Base-by-base conservation (phyloP, 768 basidiomycete genomes). In the Tylopilus rubrobrunneus region DNA sequence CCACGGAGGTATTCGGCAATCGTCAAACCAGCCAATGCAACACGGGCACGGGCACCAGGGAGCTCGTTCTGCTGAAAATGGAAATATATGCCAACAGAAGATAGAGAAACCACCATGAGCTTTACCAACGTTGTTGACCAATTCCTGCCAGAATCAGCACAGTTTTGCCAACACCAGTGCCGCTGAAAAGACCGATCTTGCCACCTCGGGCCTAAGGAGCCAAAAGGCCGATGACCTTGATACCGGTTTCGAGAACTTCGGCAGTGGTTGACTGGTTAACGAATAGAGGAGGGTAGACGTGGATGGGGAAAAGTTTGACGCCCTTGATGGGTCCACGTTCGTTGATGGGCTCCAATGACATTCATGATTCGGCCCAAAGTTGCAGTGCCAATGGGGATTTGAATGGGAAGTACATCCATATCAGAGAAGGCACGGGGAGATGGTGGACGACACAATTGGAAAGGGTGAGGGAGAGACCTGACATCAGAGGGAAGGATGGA, bases 1-100 rank as follows among this genome's bases (percentile, higher is more conserved):
- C 98, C 97, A 86, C 97, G 95, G 97, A 99, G 98, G 80, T 98
- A 99, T 78, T 99, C 97, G 61, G 97, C 97, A 65, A 98, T 98
- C 70, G 97, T 99, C 56, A 99, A 80, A 76, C 97, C 97, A 65
- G 97, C 98, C 67, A 99, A 86, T 60, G 97, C 97, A 67, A 99
- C 97, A 89, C 97, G 97, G 68, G 97, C 97, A 85, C 97, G 95
- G 64, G 97, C 97, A 85, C 97, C 97, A 66, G 97, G 97, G 72
- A 97, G 97, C 81, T 99, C 97, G 79, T 99, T 99, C 3, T 42
- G 28, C 41, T 27, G 33, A 43, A 44, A 46, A 46, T 17, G 21
- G 1, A 8, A 27, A 19, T 7, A 19, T 23, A 41, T 27, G 72
- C 83, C 45, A 67, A 92, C 91, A 93, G 86, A 98, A 98, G 73